Evolutionary conservation across 2,329 filamentous ascomycete species (phyloP), one percentile per base, ranked within the genome.

Genomic region (Cryphonectria carpinicola): DNA sequence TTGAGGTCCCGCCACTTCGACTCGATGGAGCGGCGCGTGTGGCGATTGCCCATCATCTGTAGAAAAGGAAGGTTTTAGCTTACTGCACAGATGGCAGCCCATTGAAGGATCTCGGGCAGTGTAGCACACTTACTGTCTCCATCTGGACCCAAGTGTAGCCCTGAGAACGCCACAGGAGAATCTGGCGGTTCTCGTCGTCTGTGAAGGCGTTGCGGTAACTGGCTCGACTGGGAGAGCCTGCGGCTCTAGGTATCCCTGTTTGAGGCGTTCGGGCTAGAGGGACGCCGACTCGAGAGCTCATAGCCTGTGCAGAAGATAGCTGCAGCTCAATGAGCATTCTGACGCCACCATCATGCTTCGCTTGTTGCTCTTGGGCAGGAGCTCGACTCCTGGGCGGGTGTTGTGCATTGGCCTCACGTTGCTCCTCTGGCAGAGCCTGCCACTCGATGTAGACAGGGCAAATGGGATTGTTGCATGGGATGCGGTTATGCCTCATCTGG

Each of bases 1-100:
- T 35, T 61, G 32, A 61, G 14, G 8, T 37, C 58, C 28, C 58
- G 14, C 58, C 58, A 61, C 58, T 61, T 61, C 3, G 58, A 61
- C 58, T 61, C 58, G 58, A 35, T 35, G 19, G 58, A 61, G 17
- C 58, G 32, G 35, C 32, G 32, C 3, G 58, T 61, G 19, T 61
- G 58, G 14, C 58, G 58, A n/a, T 32, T 32, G 7, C 13, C 25
- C 52, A 56, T 56, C 52, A 56, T 56, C 52, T 56, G 11, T 56
- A 28, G n/a, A 14, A 28, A 14, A 28, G 17, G 10, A 28, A 28
- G 1, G 5, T 1, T 46, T 56, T 1, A 56, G 52, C 52, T 28
- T 56, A 14, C 25, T 28, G 5, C 43, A 3, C 19, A 2, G 17
- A 6, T 46, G n/a, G 13, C 52, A 56, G 8, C 1, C 3, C 25